Conservation (phyloP, 768 basidiomycete species). For the Ephemerocybe angulata region DNA sequence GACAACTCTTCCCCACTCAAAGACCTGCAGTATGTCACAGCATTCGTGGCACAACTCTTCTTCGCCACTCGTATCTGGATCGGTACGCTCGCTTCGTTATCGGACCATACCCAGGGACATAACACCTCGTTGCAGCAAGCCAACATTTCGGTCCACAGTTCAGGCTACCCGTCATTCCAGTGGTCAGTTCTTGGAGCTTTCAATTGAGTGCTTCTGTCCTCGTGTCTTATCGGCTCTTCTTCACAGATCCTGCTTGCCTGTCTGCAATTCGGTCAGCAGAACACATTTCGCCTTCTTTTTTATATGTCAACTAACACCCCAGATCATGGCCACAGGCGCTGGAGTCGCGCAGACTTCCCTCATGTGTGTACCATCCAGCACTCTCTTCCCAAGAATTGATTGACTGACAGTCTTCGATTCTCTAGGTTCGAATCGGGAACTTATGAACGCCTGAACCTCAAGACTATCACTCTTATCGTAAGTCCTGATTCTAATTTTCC, state of each 20-base stretch:
- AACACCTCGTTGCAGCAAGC: not conserved
- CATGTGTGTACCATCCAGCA: not conserved
- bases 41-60: slow-evolving; percentile 8
- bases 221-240: not conserved
- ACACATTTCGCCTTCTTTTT: not conserved
- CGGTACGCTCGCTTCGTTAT: not conserved
- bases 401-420: not conserved
- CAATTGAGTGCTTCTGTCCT: not conserved
- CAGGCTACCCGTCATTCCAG: slow-evolving; percentile 1
- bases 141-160: slow-evolving; percentile 2
- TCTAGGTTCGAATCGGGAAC: not conserved
- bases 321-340: not conserved
- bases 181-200: slow-evolving; percentile 1
- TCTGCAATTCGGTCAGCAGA: not conserved
- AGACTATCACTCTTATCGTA: slow-evolving; percentile 1
- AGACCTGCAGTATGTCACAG: not conserved
- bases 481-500: not conserved
- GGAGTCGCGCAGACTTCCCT: not conserved
- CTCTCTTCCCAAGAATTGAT: not conserved
- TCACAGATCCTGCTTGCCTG: not conserved
- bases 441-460: not conserved
- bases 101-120: not conserved
- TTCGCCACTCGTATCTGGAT: slow-evolving; percentile 10
- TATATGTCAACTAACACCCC: not conserved
- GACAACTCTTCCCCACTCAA: not conserved